These are phyloP conservation scores for Microstegium vimineum DNA, from an alignment of 176 grass and related monocot species.

Conservation along the genomic window DNA sequence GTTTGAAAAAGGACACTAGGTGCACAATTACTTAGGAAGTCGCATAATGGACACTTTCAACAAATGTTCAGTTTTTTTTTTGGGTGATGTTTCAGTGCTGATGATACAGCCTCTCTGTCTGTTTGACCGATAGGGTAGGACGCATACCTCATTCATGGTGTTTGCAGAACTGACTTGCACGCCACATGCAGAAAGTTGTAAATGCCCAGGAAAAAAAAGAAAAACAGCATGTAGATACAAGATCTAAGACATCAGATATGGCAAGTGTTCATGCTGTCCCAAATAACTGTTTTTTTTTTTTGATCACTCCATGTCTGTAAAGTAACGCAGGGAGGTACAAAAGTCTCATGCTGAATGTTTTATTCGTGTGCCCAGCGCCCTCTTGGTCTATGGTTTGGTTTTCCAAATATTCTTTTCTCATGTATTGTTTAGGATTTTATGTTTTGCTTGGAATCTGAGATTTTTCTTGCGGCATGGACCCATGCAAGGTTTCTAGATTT, in stretches of 20 bases:
- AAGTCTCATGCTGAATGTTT: neutral
- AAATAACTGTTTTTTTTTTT: neutral
- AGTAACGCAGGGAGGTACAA: neutral
- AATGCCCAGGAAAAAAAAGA: neutral
- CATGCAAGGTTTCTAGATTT: neutral
- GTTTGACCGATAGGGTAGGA: conserved; percentile 19
- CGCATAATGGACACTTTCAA: neutral
- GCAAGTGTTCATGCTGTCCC: neutral
- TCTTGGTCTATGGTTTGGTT: neutral
- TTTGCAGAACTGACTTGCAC: conserved; percentile 19
- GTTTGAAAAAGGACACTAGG: neutral
- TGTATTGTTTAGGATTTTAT: neutral
- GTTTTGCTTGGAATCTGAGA: neutral
- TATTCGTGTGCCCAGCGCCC: neutral
- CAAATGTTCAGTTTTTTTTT: conserved; percentile 19
- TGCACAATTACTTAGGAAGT: neutral
- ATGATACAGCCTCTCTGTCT: neutral
- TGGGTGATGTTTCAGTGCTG: conserved; percentile 8
- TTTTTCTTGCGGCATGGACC: neutral
- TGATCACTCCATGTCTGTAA: neutral
- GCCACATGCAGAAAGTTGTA: conserved; percentile 17
- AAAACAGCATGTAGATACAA: conserved; percentile 5
- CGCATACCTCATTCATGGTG: conserved; percentile 16
- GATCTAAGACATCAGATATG: neutral
- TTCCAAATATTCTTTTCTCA: too few species aligned